phyloP scores from a whole-genome alignment of 805 yeast species.

The Wickerhamiella shivajii region DNA sequence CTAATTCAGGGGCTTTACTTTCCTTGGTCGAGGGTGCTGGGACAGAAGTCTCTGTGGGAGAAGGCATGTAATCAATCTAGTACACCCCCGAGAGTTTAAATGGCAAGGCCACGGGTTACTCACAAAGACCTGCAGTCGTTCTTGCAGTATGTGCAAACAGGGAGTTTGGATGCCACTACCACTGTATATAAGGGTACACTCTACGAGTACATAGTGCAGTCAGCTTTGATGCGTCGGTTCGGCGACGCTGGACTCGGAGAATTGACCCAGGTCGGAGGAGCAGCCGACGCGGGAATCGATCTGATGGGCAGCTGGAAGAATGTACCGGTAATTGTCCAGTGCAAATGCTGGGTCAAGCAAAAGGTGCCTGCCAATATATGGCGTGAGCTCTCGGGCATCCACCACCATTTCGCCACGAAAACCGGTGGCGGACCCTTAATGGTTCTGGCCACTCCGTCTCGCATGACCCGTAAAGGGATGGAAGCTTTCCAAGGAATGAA shows the following conservation, averaged over 20 bases:
- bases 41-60: too few species aligned
- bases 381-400: slow-evolving; percentile 11
- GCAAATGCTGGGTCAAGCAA: slow-evolving; percentile 11
- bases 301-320: slow-evolving; percentile 9
- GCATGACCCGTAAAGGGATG: slow-evolving; percentile 9
- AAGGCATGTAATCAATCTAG: too few species aligned
- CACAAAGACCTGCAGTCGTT: slow-evolving; percentile 2
- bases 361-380: slow-evolving; percentile 9
- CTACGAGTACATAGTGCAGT: slow-evolving; percentile 9
- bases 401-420: neutral
- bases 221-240: slow-evolving; percentile 5
- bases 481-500: slow-evolving; percentile 3
- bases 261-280: slow-evolving; percentile 9
- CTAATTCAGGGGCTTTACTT: slow-evolving; percentile 9
- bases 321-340: slow-evolving; percentile 10
- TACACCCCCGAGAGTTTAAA: too few species aligned
- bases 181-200: slow-evolving; percentile 10
- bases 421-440: slow-evolving; percentile 3
- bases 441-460: slow-evolving; percentile 9
- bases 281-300: slow-evolving; percentile 11
- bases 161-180: slow-evolving; percentile 7
- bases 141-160: neutral
- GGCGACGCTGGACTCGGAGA: slow-evolving; percentile 4
- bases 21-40: too few species aligned
- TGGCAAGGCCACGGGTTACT: too few species aligned